Evolutionary conservation across 179 eudicot genomes (phyloP).

Genomic region (Gypsophila paniculata): DNA sequence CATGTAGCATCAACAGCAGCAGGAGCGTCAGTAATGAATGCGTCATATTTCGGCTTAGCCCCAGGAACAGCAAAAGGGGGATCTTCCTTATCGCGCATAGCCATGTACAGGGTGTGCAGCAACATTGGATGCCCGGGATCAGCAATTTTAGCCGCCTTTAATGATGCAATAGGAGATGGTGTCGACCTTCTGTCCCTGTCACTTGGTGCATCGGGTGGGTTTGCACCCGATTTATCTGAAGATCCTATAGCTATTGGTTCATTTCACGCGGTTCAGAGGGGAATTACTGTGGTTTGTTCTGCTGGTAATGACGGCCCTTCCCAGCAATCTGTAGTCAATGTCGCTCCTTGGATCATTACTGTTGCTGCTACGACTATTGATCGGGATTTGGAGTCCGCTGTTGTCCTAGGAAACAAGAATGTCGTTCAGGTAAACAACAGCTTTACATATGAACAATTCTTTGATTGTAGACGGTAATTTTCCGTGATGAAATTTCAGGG

Average conservation of each 20-base stretch:
- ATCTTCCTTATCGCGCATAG: slow-evolving; percentile 52
- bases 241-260: slow-evolving; percentile 66
- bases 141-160: slow-evolving; percentile 54
- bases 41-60: slow-evolving; percentile 62
- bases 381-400: slow-evolving; percentile 46
- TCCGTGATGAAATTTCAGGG: slow-evolving; percentile 34
- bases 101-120: slow-evolving; percentile 55
- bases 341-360: slow-evolving; percentile 68
- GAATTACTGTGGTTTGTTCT: slow-evolving; percentile 60
- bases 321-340: slow-evolving; percentile 41
- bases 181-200: slow-evolving; percentile 59
- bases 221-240: slow-evolving; percentile 26
- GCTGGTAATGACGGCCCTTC: slow-evolving; percentile 71
- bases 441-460: not conserved
- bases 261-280: slow-evolving; percentile 62
- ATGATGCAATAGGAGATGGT: slow-evolving; percentile 67
- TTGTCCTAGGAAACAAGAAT: slow-evolving; percentile 43
- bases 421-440: slow-evolving; percentile 43
- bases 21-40: slow-evolving; percentile 43
- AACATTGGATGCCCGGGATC: slow-evolving; percentile 48
- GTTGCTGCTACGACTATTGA: slow-evolving; percentile 69
- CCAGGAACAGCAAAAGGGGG: slow-evolving; percentile 62
- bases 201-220: slow-evolving; percentile 38
- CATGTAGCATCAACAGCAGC: slow-evolving; percentile 66
- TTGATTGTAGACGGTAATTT: not conserved